Base-by-base conservation (phyloP, 176 grass and related monocot genomes). In the barley (Hordeum vulgare) region DNA sequence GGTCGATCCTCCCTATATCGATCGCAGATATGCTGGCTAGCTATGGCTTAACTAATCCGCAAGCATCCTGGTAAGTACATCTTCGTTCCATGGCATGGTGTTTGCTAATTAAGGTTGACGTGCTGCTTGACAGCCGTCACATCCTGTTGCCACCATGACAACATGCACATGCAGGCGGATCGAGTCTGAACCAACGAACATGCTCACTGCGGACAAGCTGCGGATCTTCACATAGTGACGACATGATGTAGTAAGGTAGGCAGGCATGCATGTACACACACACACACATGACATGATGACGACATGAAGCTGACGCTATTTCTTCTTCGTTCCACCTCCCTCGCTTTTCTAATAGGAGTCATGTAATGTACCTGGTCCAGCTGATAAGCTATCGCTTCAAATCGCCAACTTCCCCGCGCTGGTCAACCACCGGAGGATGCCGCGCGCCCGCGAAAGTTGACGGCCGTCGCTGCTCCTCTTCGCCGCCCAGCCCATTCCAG, bases 131-230 rank as follows among this genome's bases (percentile, higher is more conserved):
- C 70, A 73, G 14, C 7, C 70, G 28, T 20, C 70, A 73, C 41
- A 73, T 73, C 24, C 70, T 73, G 70, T 73, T 73, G 25, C 70
- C 41, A 73, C 41, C 70, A 53, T 74, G 71, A 53, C 71, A 74
- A 74, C 42, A 74, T 74, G 25, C 44, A 24, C 17, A 21, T 37
- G 71, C 71, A 53, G 25, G 26, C 26, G 8, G 47, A 20, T 11
- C 26, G 11, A 31, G 41, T 27, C 69, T 18, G 70, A 14, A 73
- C 25, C 3, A 27, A 17, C 70, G 71, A 74, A 31, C 71, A 53
- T 51, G 42, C 42, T 74, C 0, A 31, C 15, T 31, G 42, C 45
- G 4, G 71, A 31, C 15, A 31, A 31, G 14, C 42, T 18, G 15
- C 17, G 28, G 44, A 21, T 51, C 70, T 74, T 74, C 69, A 72